phyloP scores from a whole-genome alignment of 768 basidiomycete species.

The Lyophyllum shimeji region DNA sequence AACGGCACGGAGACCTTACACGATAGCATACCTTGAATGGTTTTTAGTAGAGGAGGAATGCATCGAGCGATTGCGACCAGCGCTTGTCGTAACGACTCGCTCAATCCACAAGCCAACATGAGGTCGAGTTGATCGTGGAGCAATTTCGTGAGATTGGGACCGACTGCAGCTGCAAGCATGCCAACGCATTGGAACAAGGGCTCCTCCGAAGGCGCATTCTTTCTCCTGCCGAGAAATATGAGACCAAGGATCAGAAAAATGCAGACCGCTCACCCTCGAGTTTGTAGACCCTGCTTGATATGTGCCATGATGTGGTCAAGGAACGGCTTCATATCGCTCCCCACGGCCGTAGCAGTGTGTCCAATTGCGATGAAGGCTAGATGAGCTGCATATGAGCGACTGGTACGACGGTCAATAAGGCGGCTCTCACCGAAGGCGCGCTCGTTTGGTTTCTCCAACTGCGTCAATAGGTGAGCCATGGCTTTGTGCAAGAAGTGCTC shows the following conservation, averaged over 20 bases:
- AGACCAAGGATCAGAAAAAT: background rate
- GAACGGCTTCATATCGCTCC: slow-evolving; percentile 94
- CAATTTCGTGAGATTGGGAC: slow-evolving; percentile 92
- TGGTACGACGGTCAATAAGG: background rate
- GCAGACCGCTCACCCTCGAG: slow-evolving; percentile 64
- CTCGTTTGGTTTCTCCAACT: slow-evolving; percentile 87
- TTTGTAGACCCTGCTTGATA: slow-evolving; percentile 86
- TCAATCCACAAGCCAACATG: slow-evolving; percentile 93
- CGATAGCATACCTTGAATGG: slow-evolving; percentile 74
- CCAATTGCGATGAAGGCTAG: slow-evolving; percentile 95
- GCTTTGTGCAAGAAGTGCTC: slow-evolving; percentile 90
- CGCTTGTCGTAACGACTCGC: slow-evolving; percentile 84
- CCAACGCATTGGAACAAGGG: slow-evolving; percentile 98
- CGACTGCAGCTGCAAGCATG: slow-evolving; percentile 93
- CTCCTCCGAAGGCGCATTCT: slow-evolving; percentile 91
- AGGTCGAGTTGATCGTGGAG: slow-evolving; percentile 95
- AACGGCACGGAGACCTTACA: background rate
- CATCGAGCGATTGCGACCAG: slow-evolving; percentile 80
- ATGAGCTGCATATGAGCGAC: slow-evolving; percentile 13
- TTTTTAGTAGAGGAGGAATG: slow-evolving; percentile 88
- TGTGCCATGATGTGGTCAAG: slow-evolving; percentile 88
- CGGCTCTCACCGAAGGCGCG: slow-evolving; percentile 74
- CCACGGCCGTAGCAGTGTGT: slow-evolving; percentile 88
- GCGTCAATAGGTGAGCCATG: slow-evolving; percentile 88
- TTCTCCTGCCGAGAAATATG: slow-evolving; percentile 48